A percentile compares a stretch with the other conserved stretches of the same genome.
phyloP scores from a whole-genome alignment of 2,329 filamentous ascomycete species.

The Orbilia quercus region DNA sequence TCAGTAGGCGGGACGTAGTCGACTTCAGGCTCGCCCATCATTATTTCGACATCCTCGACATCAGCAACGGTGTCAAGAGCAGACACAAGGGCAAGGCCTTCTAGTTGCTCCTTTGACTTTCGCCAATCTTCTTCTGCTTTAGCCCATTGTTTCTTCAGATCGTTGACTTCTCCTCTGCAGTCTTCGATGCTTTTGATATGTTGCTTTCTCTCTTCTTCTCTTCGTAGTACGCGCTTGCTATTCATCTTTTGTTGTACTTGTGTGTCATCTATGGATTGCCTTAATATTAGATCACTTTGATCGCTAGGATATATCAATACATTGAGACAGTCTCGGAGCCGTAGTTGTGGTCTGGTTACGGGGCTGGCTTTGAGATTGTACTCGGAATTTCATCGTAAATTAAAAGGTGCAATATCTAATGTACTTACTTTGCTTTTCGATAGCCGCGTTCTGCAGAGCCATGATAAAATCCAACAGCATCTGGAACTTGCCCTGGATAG shows the following conservation, averaged over 20 bases:
- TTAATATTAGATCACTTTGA: background rate
- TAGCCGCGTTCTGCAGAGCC: conserved; percentile 30
- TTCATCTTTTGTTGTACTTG: conserved; percentile 16
- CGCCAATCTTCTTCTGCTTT: conserved; percentile 25
- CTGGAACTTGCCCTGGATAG: conserved; percentile 32
- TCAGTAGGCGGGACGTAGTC: conserved; percentile 2
- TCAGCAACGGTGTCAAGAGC: conserved; percentile 15
- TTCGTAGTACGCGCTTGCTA: background rate
- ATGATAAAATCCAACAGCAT: conserved; percentile 33
- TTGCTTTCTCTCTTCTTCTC: conserved; percentile 25
- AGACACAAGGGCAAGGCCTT: conserved; percentile 12
- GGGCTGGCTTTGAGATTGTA: no score
- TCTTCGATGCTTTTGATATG: conserved; percentile 15
- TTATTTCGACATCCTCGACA: conserved; percentile 20
- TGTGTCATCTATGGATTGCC: conserved; percentile 9
- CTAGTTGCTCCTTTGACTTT: conserved; percentile 13
- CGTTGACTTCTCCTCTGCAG: conserved; percentile 17
- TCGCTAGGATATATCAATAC: no score
- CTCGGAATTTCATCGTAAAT: no score
- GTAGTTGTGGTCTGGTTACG: no score
- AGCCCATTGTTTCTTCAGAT: conserved; percentile 4
- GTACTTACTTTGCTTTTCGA: conserved; percentile 23
- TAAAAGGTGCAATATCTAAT: background rate
- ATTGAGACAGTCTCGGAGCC: no score
- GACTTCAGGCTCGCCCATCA: conserved; percentile 8